Conservation (phyloP, 2,329 filamentous ascomycete genomes). For the Rhexocercosporidium sp. region DNA sequence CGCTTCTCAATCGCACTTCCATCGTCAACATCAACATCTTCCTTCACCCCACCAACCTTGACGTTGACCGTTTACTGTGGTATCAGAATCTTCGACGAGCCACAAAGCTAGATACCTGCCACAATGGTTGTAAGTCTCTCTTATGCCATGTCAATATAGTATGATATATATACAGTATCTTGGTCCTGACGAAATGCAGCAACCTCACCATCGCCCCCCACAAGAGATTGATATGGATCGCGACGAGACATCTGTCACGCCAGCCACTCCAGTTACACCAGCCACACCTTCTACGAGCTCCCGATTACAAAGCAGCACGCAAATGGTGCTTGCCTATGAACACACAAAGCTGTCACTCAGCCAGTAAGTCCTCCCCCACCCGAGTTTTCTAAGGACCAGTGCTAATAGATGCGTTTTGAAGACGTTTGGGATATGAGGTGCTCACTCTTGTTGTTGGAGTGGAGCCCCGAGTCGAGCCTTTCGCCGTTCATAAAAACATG, state of each 20-base stretch:
- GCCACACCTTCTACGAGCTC: not conserved
- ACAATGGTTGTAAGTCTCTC: not conserved
- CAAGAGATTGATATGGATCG: not conserved
- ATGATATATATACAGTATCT: not conserved
- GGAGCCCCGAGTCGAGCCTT: not conserved
- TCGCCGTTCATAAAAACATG: constrained; percentile 29
- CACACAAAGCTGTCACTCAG: constrained; percentile 13
- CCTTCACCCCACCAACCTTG: not conserved
- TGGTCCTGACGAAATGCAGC: not conserved
- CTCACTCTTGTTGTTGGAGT: constrained; percentile 21
- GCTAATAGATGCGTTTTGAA: not conserved
- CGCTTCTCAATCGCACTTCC: not conserved
- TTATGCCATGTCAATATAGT: not conserved
- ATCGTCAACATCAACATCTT: not conserved
- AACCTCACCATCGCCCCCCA: not conserved
- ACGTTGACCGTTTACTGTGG: not conserved
- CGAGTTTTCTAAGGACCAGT: not conserved
- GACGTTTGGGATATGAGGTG: constrained; percentile 28
- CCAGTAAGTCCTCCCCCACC: constrained; percentile 12
- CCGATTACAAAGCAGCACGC: not conserved
- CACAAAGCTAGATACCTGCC: not conserved
- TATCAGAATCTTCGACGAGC: not conserved
- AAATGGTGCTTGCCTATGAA: not conserved
- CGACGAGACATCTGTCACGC: not conserved
- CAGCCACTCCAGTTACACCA: not conserved